Evolutionary conservation across 345 rosid species (phyloP).

Genomic region (Salix brachista): DNA sequence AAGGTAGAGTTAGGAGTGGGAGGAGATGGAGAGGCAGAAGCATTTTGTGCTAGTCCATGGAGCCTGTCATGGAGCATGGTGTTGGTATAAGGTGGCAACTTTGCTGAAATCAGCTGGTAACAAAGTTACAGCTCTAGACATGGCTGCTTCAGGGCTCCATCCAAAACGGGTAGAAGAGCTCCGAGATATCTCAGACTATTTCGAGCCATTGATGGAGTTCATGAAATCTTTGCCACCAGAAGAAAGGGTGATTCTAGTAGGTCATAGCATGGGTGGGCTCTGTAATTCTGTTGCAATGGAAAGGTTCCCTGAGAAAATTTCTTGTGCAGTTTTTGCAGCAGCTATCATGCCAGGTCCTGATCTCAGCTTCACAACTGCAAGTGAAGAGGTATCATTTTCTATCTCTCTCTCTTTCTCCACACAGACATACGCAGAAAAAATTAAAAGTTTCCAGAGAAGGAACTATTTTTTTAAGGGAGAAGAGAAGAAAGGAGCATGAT

Average conservation of each 20-base stretch:
- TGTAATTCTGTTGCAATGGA: slow-evolving; percentile 39
- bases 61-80: no score
- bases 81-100: no score
- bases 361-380: slow-evolving; percentile 13
- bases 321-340: slow-evolving; percentile 27
- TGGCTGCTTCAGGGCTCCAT: no score
- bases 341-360: slow-evolving; percentile 38
- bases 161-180: no score
- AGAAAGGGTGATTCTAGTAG: slow-evolving; percentile 40
- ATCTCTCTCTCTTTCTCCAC: neutral
- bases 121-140: no score
- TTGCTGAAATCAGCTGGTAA: no score
- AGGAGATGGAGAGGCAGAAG: no score
- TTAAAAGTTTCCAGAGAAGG: neutral
- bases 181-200: no score
- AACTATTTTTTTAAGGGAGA: neutral
- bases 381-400: slow-evolving; percentile 32
- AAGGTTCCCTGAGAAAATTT: slow-evolving; percentile 36
- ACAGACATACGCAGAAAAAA: neutral
- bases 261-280: slow-evolving; percentile 37
- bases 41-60: no score
- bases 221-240: no score
- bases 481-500: neutral
- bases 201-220: no score
- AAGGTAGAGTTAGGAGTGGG: no score